Base-by-base conservation (phyloP, 2,329 filamentous ascomycete species). In the Pestalotiopsis sp. region DNA sequence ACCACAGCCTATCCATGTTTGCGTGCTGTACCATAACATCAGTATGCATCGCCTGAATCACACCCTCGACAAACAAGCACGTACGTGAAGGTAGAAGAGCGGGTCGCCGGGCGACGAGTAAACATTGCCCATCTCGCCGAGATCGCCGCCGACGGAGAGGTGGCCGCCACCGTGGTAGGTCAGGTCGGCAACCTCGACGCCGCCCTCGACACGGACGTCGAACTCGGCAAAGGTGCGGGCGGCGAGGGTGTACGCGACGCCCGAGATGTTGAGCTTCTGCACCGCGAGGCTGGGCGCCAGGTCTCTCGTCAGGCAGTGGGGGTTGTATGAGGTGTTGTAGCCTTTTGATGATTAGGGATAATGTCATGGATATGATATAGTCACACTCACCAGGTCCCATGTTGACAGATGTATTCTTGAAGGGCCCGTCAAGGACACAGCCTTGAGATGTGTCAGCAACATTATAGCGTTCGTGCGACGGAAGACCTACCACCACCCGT, bases 231-330 rank as follows among this genome's bases (percentile, higher is more conserved):
- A 78, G 52, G 72, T 70, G 9, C 65, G 41, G 12, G 74, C 71
- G 27, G 69, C 68, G 2, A 78, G 25, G 3, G 72, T 66, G 4
- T 68, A 69, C 11, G 59, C 63, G 39, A 70, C 60, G 27, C 58
- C 66, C n/a, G 68, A 60, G 12, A 60, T 39, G 49, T 71, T 72
- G 11, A 76, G 58, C 17, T 69, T 31, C 31, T 68, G 63, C n/a
- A 68, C 45, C 59, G 72, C 73, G 12, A 76, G 57, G 20, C 39
- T 65, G 13, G 72, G 75, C 27, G 73, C 76, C 11, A 80, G 69
- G 65, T 80, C 78, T 41, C 79, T 74, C 9, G 73, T 73, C 38
- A 80, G 66, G 65, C 79, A 80, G 66, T 74, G 78, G 5, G 78
- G 78, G 65, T 70, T 75, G 45, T 80, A 76, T 5, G 67, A 67